Conservation (phyloP, 148 eudicot species). For the Arbutus unedo region DNA sequence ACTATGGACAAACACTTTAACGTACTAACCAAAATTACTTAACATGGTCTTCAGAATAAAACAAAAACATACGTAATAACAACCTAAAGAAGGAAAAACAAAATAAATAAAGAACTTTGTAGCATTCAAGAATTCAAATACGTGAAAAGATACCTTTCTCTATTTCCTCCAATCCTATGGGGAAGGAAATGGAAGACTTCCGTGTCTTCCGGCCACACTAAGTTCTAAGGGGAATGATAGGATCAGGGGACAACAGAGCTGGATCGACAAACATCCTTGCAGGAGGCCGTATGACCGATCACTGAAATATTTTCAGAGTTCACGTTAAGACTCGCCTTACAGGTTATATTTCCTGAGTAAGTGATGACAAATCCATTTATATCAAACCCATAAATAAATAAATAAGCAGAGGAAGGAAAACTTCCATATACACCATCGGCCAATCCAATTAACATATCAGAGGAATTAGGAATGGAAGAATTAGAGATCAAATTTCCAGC, state of each 20-base stretch:
- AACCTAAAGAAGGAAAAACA: not conserved
- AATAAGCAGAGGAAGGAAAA: conserved; percentile 10
- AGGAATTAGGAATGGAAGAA: conserved; percentile 31
- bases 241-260: conserved; percentile 34
- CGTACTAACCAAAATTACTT: too few relatives aligned
- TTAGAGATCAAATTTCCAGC: not conserved
- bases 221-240: conserved; percentile 58
- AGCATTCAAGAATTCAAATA: too few relatives aligned
- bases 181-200: too few relatives aligned
- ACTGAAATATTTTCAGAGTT: conserved; percentile 42
- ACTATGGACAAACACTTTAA: too few relatives aligned
- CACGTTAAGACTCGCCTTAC: not conserved
- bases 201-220: conserved; percentile 34
- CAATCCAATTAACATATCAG: conserved; percentile 43
- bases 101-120: too few relatives aligned
- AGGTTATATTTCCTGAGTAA: too few relatives aligned
- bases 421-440: conserved; percentile 64
- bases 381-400: not conserved
- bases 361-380: too few relatives aligned
- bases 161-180: conserved; percentile 21
- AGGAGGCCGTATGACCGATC: conserved; percentile 13
- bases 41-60: not conserved
- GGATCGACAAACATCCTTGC: conserved; percentile 56
- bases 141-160: too few relatives aligned
- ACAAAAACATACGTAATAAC: too few relatives aligned